Base-by-base conservation (phyloP, 371 early-diverging fungal genomes). In the Mucor velutinosus region DNA sequence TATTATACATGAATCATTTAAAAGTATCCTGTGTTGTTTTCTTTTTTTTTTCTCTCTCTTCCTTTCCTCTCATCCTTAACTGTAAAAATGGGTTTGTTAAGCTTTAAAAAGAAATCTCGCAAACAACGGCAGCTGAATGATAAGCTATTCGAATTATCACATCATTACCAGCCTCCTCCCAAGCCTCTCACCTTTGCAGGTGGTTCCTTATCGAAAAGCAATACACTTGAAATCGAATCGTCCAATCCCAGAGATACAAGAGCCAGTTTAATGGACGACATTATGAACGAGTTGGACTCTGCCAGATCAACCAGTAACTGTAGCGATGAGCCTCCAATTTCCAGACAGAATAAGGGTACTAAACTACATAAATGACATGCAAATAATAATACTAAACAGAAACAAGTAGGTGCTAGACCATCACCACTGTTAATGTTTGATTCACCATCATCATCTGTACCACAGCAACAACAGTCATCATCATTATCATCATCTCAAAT, bases 231-330 rank as follows among this genome's bases (percentile, higher is more conserved):
- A 27, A 15, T 56, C 2, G 55, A 63, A 7, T 1, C 55, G 27
- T 58, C 56, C 33, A 10, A 14, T 41, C 53, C 41, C n/a, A 64
- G 29, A 27, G 39, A 30, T 55, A 19, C 53, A 25, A 65, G 59
- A 39, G 58, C 60, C 1, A 74, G 71, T 29, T 58, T 74, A 14
- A 64, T 74, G 68, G 75, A 74, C 17, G 75, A 74, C 57, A 74
- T 74, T 11, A 70, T 70, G 75, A 70, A 68, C 23, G 75, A 71
- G 29, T 35, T 74, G n/a, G 62, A 32, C 11, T 57, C 66, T 15
- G n/a, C 62, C 15, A 56, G 57, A 47, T 56, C 60, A 12, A 33
- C 53, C 6, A 58, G 21, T 4, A 35, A 65, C 14, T n/a, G 19
- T 21, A 15, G 15, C 7, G 5, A 56, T 37, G 14, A 7, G 37